Evolutionary conservation across 2,329 filamentous ascomycete species (phyloP).

Genomic region (Pseudogymnoascus sp.): DNA sequence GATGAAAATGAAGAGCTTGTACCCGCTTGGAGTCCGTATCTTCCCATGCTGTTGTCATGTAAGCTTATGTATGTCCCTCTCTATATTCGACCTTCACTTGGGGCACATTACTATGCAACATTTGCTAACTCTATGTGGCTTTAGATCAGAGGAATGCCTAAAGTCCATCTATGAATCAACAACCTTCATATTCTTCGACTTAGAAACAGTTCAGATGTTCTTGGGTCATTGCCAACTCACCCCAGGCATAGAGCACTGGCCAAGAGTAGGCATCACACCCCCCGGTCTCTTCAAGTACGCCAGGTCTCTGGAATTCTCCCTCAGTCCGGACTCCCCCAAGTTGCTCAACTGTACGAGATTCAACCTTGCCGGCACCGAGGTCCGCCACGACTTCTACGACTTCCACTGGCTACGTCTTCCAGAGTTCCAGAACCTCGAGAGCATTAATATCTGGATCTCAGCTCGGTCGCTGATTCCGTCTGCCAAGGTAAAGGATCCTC

Average conservation of each 20-base stretch:
- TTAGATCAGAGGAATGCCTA: background rate
- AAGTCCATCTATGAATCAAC: background rate
- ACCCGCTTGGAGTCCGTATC: background rate
- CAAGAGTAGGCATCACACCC: background rate
- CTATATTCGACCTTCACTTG: background rate
- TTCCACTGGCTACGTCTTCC: background rate
- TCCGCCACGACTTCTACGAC: background rate
- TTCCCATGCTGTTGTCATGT: background rate
- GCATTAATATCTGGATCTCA: background rate
- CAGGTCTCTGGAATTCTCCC: background rate
- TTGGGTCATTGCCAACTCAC: background rate
- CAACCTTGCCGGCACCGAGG: background rate
- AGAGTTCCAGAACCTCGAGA: background rate
- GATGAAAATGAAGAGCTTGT: background rate
- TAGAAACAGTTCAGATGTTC: background rate
- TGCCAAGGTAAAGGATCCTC: background rate
- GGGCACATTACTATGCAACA: background rate
- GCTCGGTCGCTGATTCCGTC: background rate
- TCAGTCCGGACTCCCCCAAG: background rate
- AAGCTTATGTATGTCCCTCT: background rate
- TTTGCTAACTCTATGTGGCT: background rate
- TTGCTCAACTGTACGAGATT: background rate
- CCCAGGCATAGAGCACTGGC: background rate
- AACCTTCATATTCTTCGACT: background rate
- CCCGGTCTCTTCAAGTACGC: background rate